Base-by-base conservation (phyloP, 805 yeast species). In the Kregervanrija delftensis region DNA sequence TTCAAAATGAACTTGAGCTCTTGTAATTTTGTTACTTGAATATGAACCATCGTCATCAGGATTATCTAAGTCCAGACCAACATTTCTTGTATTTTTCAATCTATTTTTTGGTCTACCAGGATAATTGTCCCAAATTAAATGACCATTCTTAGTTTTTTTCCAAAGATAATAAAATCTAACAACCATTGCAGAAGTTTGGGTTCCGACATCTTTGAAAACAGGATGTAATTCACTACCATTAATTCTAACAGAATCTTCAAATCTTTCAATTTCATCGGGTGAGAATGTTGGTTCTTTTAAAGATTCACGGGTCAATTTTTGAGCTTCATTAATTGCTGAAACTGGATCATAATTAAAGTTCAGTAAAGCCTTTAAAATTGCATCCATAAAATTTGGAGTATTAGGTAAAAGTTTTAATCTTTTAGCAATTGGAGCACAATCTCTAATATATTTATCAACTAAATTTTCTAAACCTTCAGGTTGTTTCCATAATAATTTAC, bases 111-210 rank as follows among this genome's bases (percentile, higher is more conserved):
- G 62, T 42, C 95, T 65, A 1, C 93, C 95, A 37, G 79, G 81
- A 57, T 66, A 86, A 56, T 82, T 80, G 33, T 87, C 96, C 95
- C 97, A 86, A 13, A 88, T 84, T 36, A 60, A 58, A 49, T 76
- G 80, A 0, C 97, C 97, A 37, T 72, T 71, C 30, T 74, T 67
- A 0, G 96, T 83, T 60, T 90, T 90, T 63, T 90, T 90, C 98
- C 98, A 91, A 43, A 87, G 66, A 56, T 91, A 91, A 57, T 88
- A 91, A 59, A 73, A 89, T 46, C 97, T 66, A 1, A 91, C 98
- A 50, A 89, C 71, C 82, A 83, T 86, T 0, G 90, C 76, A 44
- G 79, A 67, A 0, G 88, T 68, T 54, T 86, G 95, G 0, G 89
- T 74, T 30, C 74, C 74, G n/a, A 91, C 93, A 45, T 74, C 77